These are phyloP conservation scores for Extremus antarcticus DNA, from an alignment of 495 filamentous ascomycete species.

Conservation along the genomic window DNA sequence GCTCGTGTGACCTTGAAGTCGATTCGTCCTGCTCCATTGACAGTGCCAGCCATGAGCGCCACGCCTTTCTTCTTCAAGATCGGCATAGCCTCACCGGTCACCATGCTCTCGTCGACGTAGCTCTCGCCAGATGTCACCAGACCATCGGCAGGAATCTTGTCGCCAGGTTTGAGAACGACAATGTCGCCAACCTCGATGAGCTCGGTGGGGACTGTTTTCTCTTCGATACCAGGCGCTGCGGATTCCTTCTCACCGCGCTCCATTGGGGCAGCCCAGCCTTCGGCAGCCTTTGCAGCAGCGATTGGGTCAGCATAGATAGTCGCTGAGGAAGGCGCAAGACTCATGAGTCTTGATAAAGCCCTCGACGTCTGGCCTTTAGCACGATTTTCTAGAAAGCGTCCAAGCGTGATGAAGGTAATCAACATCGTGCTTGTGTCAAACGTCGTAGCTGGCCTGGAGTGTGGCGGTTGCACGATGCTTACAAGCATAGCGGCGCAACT, in stretches of 20 bases:
- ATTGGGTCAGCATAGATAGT: conserved; percentile 97
- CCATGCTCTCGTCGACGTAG: conserved; percentile 96
- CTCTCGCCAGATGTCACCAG: conserved; percentile 77
- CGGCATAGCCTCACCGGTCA: conserved; percentile 91
- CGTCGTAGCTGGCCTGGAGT: conserved; percentile 69
- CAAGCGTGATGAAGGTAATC: conserved; percentile 89
- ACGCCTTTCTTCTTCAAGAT: conserved; percentile 77
- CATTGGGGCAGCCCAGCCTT: conserved; percentile 49
- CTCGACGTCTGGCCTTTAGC: conserved; percentile 96
- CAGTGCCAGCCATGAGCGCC: conserved; percentile 83
- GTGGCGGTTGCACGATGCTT: conserved; percentile 56
- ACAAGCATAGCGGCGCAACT: conserved; percentile 81
- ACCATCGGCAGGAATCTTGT: conserved; percentile 94
- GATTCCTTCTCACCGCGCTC: conserved; percentile 29
- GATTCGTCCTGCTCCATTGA: conserved; percentile 82
- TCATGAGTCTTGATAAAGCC: conserved; percentile 91
- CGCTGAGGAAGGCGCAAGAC: conserved; percentile 87
- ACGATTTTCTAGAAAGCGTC: conserved; percentile 84
- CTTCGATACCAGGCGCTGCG: conserved; percentile 54
- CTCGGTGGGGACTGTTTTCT: conserved; percentile 81
- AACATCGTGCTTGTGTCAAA: conserved; percentile 99
- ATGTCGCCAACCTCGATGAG: conserved; percentile 91
- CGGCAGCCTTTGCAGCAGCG: conserved; percentile 79
- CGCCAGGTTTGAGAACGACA: conserved; percentile 83
- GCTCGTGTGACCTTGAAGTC: conserved; percentile 91